phyloP scores from a whole-genome alignment of 2,329 filamentous ascomycete species.

The Nigrograna mackinnonii region DNA sequence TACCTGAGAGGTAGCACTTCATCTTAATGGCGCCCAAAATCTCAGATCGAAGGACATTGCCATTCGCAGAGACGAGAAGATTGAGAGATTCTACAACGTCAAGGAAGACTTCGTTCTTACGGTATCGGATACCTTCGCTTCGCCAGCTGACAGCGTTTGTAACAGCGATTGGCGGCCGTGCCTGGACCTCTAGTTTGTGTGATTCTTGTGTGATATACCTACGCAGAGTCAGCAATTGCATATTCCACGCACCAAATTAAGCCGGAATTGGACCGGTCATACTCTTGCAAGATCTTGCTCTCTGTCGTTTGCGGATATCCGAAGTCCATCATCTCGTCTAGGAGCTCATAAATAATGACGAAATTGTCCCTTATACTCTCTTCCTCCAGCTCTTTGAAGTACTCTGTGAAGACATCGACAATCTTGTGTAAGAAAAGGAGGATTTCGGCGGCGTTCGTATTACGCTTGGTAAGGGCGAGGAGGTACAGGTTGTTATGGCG shows the following conservation, averaged over 20 bases:
- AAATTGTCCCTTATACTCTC: conserved; percentile 99
- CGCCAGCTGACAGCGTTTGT: conserved; percentile 98
- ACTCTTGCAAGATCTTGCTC: conserved; percentile 96
- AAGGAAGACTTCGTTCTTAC: conserved; percentile 99
- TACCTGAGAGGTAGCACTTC: conserved; percentile 98
- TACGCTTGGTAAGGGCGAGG: conserved; percentile 95
- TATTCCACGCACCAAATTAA: too few species aligned
- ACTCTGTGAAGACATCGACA: conserved; percentile 98
- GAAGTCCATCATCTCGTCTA: conserved; percentile 99
- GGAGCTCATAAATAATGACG: conserved; percentile 96
- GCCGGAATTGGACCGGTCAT: conserved; percentile 22
- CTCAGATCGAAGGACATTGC: conserved; percentile 93
- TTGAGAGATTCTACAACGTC: conserved; percentile 97
- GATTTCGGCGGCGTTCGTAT: conserved; percentile 98
- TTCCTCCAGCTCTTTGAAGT: conserved; percentile 98
- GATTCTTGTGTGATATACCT: conserved; percentile 98
- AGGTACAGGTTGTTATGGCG: conserved; percentile 99
- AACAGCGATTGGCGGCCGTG: conserved; percentile 93
- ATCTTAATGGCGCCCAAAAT: conserved; percentile 98
- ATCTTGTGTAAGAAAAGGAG: conserved; percentile 97
- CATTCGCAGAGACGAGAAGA: conserved; percentile 88
- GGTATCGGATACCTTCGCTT: conserved; percentile 95
- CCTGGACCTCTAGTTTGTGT: conserved; percentile 96
- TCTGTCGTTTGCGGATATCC: conserved; percentile 98
- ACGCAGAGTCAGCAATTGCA: conserved; percentile 3